Evolutionary conservation across 2,329 filamentous ascomycete species (phyloP), one percentile per base, ranked within the genome.

Genomic region (Dichotomopilus funicola): DNA sequence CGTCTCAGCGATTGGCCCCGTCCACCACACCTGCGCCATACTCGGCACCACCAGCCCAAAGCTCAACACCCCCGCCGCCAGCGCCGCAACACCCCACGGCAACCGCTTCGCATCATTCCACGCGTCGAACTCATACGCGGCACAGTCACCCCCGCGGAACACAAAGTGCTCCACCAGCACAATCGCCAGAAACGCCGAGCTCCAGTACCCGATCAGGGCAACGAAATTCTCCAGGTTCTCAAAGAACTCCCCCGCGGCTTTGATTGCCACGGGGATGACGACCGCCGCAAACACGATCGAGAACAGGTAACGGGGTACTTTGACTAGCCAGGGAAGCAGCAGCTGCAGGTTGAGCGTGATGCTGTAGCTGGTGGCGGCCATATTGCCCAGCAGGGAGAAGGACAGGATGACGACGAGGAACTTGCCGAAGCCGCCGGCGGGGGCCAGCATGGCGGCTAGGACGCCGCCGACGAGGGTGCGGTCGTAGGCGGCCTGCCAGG

Each of bases 341-440:
- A 75, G 68, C 66, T 76, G 74, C 67, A 85, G 81, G 72, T 85
- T 85, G 60, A 86, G 74, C 3, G 81, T 81, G 61, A 85, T 76
- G 63, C 79, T 78, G 71, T 86, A 86, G 68, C 81, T 78, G 12
- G 79, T 82, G 12, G 77, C 79, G 1, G 78, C 73, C 9, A 83
- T 72, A 66, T 85, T 85, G 33, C 81, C 82, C 9, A 86, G 68
- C 45, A 85, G 66, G 1, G 77, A 79, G 42, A 83, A 72, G 5
- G 78, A 75, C 13, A 85, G 74, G 6, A 85, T 65, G 2, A 85
- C 81, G 1, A 81, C 76, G 13, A 85, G 70, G 60, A 86, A 85
- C 59, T 80, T 80, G 55, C 82, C 82, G 60, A 86, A 85, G 0
- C 79, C 79, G 44, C 80, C 79, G 0, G 76, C 77, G 3, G 78